These are phyloP conservation scores for Zasmidium citrigriseum DNA, from an alignment of 2,329 filamentous ascomycete species.

Conservation along the genomic window DNA sequence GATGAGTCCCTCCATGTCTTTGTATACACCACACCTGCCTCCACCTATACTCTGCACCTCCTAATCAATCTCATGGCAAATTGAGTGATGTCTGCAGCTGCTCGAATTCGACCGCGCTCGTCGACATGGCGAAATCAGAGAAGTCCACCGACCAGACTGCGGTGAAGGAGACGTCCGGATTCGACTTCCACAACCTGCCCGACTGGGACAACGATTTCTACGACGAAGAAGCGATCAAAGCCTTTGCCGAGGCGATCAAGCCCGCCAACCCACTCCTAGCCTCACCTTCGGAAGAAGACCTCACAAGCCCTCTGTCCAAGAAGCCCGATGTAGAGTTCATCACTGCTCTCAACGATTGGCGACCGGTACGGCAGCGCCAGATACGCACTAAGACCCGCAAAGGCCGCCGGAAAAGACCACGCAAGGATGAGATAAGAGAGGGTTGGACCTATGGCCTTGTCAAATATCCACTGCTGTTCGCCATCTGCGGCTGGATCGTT, in stretches of 20 bases:
- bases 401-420: slow-evolving; percentile 46
- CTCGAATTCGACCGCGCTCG: not conserved
- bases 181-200: slow-evolving; percentile 71
- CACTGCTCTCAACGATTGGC: slow-evolving; percentile 93
- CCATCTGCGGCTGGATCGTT: slow-evolving; percentile 78
- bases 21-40: not conserved
- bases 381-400: slow-evolving; percentile 36
- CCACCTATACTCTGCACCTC: not conserved
- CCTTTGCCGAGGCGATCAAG: slow-evolving; percentile 79
- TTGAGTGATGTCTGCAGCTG: not conserved
- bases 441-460: slow-evolving; percentile 85
- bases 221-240: slow-evolving; percentile 67
- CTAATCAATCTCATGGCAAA: not conserved
- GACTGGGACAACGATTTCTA: slow-evolving; percentile 80
- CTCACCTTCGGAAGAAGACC: slow-evolving; percentile 63
- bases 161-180: slow-evolving; percentile 46
- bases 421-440: slow-evolving; percentile 88
- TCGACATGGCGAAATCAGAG: slow-evolving; percentile 45
- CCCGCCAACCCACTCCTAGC: slow-evolving; percentile 65
- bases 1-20: not conserved
- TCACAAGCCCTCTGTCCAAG: slow-evolving; percentile 35
- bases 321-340: slow-evolving; percentile 62
- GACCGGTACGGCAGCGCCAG: slow-evolving; percentile 74
- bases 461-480: slow-evolving; percentile 86
- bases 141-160: slow-evolving; percentile 55